Base-by-base conservation (phyloP, 108 stramenopile species). In the Cyclotella atomus region DNA sequence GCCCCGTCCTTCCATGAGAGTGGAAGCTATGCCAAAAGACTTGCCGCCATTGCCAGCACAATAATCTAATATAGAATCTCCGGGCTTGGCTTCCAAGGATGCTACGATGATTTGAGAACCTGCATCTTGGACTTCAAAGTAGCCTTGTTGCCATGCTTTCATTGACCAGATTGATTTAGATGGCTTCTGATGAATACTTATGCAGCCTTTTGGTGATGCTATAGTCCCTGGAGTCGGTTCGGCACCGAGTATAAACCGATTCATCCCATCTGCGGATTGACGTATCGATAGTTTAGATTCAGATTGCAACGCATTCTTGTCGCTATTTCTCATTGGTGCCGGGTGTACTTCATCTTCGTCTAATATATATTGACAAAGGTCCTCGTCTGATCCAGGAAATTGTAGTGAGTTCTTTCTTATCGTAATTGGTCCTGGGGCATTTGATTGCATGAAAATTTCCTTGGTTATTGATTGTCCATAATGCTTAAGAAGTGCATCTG, bases 41-140 rank as follows among this genome's bases (percentile, higher is more conserved):
- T 85, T 85, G 6, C 85, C 85, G 1, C 85, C 85, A 68, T 85
- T 85, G 12, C 85, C 85, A 29, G 82, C 82, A 68, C 85, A 85
- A 46, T 78, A 85, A 65, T 85, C 85, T 23, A 85, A 57, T 29
- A 83, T 41, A 0, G 61, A 41, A 10, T 71, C 77, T 23, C 82
- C 73, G 23, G 41, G 63, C 16, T 33, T 43, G 12, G 65, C 78
- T 38, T 72, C 82, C 12, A 77, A 60, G 0, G 84, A 73, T 30
- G 59, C 55, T n/a, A 76, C 79, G 36, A 85, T 83, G 30, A 80
- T 16, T 68, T 85, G 85, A 27, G 85, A 85, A 33, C 85, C 82
- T 24, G 70, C 79, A 76, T 85, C 85, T 59, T 85, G 85, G 0
- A 85, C 85, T 61, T 85, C 85, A 63, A 85, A 85, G 41, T 64